These are phyloP conservation scores for Chondrus crispus DNA, from an alignment of 23 red algal species.

Conservation along the genomic window DNA sequence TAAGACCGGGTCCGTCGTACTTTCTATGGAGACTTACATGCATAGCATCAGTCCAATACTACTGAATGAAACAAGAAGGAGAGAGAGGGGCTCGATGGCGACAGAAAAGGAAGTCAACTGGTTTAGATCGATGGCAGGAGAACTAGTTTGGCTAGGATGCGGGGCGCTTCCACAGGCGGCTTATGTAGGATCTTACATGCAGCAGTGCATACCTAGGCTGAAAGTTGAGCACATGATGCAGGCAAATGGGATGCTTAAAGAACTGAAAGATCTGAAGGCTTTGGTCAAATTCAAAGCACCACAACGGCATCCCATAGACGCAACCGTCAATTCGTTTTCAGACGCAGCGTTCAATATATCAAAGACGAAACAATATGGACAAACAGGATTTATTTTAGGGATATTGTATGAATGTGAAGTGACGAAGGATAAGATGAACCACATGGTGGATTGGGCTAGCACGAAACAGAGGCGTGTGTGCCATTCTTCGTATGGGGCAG, in stretches of 20 bases:
- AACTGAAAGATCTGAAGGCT: neutral
- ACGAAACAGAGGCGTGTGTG: neutral
- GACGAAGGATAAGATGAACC: neutral
- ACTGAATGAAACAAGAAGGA: neutral
- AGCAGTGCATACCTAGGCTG: neutral
- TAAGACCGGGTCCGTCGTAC: neutral
- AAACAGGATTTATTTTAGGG: neutral
- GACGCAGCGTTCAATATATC: slow-evolving; percentile 23
- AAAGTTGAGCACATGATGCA: neutral
- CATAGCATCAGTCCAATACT: neutral
- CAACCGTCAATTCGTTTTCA: neutral
- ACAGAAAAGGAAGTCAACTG: neutral
- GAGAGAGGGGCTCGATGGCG: neutral
- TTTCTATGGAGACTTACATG: neutral
- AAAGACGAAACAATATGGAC: neutral
- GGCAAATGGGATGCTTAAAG: neutral
- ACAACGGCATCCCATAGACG: neutral
- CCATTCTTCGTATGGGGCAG: neutral
- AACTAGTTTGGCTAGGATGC: neutral
- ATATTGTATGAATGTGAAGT: neutral
- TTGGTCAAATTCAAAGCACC: neutral
- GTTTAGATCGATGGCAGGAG: neutral
- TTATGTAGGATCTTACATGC: neutral
- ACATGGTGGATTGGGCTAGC: slow-evolving; percentile 7
- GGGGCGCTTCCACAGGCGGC: neutral